phyloP scores from a whole-genome alignment of 2,329 filamentous ascomycete species.

The Dactylellina cionopaga region DNA sequence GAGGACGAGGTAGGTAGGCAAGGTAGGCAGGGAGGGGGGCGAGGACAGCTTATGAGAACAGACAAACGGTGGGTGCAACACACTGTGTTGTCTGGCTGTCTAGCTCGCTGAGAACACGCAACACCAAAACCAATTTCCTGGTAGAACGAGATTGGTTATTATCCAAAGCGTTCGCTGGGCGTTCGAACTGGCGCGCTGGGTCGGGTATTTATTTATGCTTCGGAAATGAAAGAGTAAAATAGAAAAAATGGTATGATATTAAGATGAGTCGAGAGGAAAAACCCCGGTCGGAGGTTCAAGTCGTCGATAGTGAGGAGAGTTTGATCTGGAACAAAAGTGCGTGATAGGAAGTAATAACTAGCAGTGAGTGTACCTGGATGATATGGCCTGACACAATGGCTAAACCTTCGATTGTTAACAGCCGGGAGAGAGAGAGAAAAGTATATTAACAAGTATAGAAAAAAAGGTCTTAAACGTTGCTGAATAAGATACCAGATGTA shows the following conservation, averaged over 20 bases:
- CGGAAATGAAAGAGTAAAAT: not conserved
- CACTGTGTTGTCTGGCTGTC: constrained; percentile 27
- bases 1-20: not conserved
- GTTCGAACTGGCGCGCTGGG: not conserved
- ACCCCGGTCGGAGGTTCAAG: not conserved
- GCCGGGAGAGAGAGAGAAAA: constrained; percentile 22
- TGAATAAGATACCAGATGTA: not conserved
- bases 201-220: constrained; percentile 22
- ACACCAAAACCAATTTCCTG: too few relatives aligned
- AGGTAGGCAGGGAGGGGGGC: not conserved
- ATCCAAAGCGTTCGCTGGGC: too few relatives aligned
- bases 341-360: too few relatives aligned
- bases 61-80: constrained; percentile 6
- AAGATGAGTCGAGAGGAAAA: not conserved
- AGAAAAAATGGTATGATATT: not conserved
- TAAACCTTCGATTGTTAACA: constrained; percentile 35
- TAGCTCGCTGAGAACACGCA: too few relatives aligned
- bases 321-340: too few relatives aligned
- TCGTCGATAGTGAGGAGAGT: too few relatives aligned
- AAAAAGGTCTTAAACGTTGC: not conserved
- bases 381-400: constrained; percentile 38
- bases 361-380: too few relatives aligned
- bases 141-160: too few relatives aligned
- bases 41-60: not conserved
- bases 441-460: not conserved